Conservation (phyloP, 208 protist genomes). For the Crithidia brevicula region DNA sequence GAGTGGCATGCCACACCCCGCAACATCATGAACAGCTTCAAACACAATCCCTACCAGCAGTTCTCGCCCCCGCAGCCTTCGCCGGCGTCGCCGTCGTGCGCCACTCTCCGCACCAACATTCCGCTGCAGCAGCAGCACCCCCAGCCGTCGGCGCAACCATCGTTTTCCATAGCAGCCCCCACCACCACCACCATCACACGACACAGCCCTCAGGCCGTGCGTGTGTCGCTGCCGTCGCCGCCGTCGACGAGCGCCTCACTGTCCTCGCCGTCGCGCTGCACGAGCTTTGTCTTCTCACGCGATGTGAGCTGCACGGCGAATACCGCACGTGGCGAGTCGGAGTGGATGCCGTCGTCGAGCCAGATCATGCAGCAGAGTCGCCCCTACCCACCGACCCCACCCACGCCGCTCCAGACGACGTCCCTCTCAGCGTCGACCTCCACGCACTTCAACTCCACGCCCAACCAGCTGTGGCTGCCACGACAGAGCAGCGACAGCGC, state of each 20-base stretch:
- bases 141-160: neutral
- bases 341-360: no score
- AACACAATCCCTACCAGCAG: constrained; percentile 39
- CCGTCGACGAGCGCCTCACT: neutral
- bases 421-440: neutral
- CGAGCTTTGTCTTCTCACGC: neutral
- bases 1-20: neutral
- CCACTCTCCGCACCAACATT: neutral
- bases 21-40: constrained; percentile 25
- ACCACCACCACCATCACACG: neutral
- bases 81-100: neutral
- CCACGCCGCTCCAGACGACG: neutral
- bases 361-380: no score
- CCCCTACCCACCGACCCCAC: neutral
- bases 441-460: neutral
- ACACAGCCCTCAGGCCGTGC: neutral
- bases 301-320: neutral
- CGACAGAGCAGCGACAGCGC: neutral
- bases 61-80: constrained; percentile 17
- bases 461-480: neutral
- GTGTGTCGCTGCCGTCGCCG: neutral
- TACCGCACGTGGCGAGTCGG: neutral
- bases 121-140: constrained; percentile 2
- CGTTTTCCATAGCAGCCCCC: neutral
- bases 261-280: neutral